A percentile compares a stretch with the other conserved stretches of the same genome.
Evolutionary conservation across 441 rosid species (phyloP).

Genomic region (Mallotus japonicus): DNA sequence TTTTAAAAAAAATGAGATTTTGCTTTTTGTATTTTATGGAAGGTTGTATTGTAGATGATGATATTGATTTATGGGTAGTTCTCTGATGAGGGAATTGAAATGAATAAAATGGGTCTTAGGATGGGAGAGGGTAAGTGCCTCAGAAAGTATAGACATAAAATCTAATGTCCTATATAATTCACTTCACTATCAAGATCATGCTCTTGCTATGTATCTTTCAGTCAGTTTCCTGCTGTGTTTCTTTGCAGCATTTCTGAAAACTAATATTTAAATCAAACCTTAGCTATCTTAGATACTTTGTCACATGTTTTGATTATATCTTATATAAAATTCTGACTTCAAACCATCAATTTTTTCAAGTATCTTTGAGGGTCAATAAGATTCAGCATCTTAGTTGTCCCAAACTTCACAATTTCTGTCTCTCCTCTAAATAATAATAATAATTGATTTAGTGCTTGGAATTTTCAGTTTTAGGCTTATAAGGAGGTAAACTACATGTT

Average conservation of each 20-base stretch:
- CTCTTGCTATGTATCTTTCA: constrained; percentile 33
- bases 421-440: not conserved
- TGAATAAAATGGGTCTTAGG: not conserved
- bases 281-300: not conserved
- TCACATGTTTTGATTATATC: constrained; percentile 11
- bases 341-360: constrained; percentile 10
- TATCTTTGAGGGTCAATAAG: not conserved
- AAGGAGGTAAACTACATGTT: too few relatives aligned
- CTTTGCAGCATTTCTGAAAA: constrained; percentile 22
- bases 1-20: not conserved
- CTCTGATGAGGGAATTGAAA: not conserved
- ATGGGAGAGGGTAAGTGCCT: constrained; percentile 31
- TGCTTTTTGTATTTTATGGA: constrained; percentile 9
- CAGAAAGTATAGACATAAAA: constrained; percentile 47
- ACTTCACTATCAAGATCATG: constrained; percentile 34
- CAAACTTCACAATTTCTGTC: not conserved
- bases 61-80: constrained; percentile 23
- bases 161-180: constrained; percentile 21
- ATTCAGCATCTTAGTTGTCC: not conserved
- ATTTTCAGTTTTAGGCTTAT: too few relatives aligned
- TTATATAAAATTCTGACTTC: not conserved
- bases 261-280: constrained; percentile 27
- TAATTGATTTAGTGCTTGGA: too few relatives aligned
- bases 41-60: constrained; percentile 16
- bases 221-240: constrained; percentile 30